Base-by-base conservation (phyloP, 2,329 filamentous ascomycete genomes). In the Fusarium euwallaceae region DNA sequence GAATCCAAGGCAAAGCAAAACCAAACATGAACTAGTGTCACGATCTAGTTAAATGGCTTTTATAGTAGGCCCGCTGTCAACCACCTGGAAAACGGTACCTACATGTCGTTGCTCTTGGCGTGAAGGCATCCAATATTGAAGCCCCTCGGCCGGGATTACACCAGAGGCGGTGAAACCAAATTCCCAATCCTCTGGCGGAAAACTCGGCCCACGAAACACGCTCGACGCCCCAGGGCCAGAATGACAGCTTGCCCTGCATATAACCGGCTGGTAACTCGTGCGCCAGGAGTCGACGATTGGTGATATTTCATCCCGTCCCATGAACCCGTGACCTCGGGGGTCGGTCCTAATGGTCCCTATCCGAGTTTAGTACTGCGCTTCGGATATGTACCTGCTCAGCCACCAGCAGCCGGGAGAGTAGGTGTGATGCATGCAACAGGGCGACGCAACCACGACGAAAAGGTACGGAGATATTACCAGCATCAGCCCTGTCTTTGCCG, bases 231-330 rank as follows among this genome's bases (percentile, higher is more conserved):
- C 34, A 59, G 69, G 41, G 61, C 66, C 61, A 64, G 56, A 71
- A 59, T 64, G 69, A 70, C 72, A 74, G 69, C 53, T 74, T 64
- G 69, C 72, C 72, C 72, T 74, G 72, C 72, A 74, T 74, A 70
- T 66, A 62, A 60, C 65, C 55, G 22, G 67, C 45, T 2, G 59
- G 36, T 60, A 58, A 61, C 48, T 62, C 20, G 36, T 72, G 55
- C 51, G 60, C 68, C 56, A 66, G 68, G 67, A 69, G 61, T 69
- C 65, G 53, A 41, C 74, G 71, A 75, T 74, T 74, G 72, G 72
- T 61, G 61, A 74, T 74, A 64, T 66, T 27, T 41, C 53, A 55
- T 64, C 48, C 41, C 59, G 65, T 48, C 36, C 48, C 32, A 64
- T 61, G 60, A 48, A 37, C 72, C 61, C 66, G 66, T 74, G 72